Evolutionary conservation across 305 asterid species (phyloP), one percentile per base, ranked within the genome.

Genomic region (Ilex paraguariensis): DNA sequence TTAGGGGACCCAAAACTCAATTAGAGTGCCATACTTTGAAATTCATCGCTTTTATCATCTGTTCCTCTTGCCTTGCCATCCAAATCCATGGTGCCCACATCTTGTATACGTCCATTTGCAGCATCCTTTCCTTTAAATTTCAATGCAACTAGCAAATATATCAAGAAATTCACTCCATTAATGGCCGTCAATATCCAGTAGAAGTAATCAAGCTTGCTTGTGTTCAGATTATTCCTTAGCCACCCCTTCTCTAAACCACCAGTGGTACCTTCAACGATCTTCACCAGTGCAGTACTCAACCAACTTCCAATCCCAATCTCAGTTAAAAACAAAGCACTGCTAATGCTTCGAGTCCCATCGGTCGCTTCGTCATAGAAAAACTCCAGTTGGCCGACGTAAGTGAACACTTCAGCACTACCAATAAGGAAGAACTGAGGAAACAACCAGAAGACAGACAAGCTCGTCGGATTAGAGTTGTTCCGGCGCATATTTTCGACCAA

Each of bases 241-340:
- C 96, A 90, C 42, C 92, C 89, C 0, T 64, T 39, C 10, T 58
- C 55, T n/a, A 31, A 81, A 3, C 88, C 93, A 5, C 88, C 95
- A 0, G 72, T 82, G 0, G 73, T 58, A n/a, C 63, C 72, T 67
- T 71, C 80, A 10, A 87, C 68, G 0, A 69, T 52, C 79, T 74
- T 81, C 51, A 90, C 97, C 31, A 87, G 42, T 31, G 81, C 93
- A 1, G 88, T 81, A 62, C 95, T 90, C 52, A 90, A 68, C 93
- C 93, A 90, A 45, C 91, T 85, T 66, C 97, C 96, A n/a, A 87
- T 80, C 67, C 95, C 95, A 17, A 87, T 82, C 68, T 84, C 95
- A 61, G 93, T 80, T 67, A 90, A 64, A 70, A 87, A 87, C 70
- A 90, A 7, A 3, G 97, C 97, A 54, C 95, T 84, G 52, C 93